A percentile compares a stretch with the other conserved stretches of the same genome.
phyloP scores from a whole-genome alignment of 2,329 filamentous ascomycete genomes.

The Penicillium occitanis region DNA sequence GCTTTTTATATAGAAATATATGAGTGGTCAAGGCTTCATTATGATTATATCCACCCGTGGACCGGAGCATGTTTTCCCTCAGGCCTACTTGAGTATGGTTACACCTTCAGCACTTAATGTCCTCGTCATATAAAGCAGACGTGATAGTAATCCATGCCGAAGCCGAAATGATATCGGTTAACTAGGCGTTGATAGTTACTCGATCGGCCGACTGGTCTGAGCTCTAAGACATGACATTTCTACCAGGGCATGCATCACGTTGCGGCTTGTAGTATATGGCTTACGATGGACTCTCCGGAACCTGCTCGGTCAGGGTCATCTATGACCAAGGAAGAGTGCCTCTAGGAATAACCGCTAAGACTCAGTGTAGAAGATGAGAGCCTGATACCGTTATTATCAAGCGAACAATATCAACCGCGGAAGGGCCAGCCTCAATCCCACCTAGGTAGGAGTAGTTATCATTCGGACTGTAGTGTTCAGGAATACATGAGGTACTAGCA shows the following conservation, averaged over 20 bases:
- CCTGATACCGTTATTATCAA: not conserved
- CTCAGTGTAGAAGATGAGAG: not conserved
- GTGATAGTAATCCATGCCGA: not conserved
- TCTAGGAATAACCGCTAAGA: not conserved
- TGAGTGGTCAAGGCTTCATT: not conserved
- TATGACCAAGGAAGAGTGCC: not conserved
- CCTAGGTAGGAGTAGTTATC: not conserved
- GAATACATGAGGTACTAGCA: not conserved
- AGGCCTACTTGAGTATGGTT: not conserved
- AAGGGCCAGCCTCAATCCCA: not conserved
- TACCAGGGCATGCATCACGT: not conserved
- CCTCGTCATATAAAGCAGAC: not conserved
- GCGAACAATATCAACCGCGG: not conserved
- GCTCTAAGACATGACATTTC: not conserved
- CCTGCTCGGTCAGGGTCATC: not conserved
- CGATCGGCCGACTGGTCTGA: not conserved
- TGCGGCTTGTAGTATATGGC: not conserved
- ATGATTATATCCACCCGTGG: no score
- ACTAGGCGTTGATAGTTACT: not conserved
- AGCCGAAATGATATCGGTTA: not conserved
- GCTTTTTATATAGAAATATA: not conserved
- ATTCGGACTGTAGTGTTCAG: not conserved
- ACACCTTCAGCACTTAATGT: not conserved
- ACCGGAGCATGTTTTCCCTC: no score
- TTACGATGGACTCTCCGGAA: not conserved